Conservation (phyloP, 225 moss, liverwort and hornwort genomes). For the Asterella californica region DNA sequence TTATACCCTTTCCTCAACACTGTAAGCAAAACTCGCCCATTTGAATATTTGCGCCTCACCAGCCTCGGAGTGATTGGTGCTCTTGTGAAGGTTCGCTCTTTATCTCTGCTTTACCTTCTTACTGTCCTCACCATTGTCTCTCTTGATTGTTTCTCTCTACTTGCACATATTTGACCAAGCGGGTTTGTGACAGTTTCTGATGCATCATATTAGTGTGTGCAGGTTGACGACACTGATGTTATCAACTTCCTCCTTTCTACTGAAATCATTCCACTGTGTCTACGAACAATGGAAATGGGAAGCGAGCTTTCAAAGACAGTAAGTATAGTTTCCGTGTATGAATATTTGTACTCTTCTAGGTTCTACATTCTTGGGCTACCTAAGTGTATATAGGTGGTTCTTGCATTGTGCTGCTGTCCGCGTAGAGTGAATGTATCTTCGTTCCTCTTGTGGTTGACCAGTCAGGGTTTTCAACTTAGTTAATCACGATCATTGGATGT, state of each 20-base stretch:
- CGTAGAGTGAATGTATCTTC: too few relatives aligned
- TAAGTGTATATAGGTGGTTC: too few relatives aligned
- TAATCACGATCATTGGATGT: not conserved
- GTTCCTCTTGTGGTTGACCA: too few relatives aligned
- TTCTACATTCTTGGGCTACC: not conserved
- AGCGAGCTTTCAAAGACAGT: slow-evolving; percentile 98
- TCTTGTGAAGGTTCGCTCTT: slow-evolving; percentile 69
- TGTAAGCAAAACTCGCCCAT: slow-evolving; percentile 94
- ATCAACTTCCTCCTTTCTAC: slow-evolving; percentile 97
- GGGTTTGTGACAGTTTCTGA: not conserved
- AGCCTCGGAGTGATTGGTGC: slow-evolving; percentile 99
- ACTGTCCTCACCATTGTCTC: not conserved
- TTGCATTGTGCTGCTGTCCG: too few relatives aligned
- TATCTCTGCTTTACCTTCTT: not conserved
- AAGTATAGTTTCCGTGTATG: slow-evolving; percentile 37
- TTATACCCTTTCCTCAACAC: slow-evolving; percentile 98
- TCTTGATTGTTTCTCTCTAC: not conserved
- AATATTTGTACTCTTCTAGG: not conserved
- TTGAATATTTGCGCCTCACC: slow-evolving; percentile 95
- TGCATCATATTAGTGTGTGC: slow-evolving; percentile 18
- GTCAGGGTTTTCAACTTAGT: not conserved
- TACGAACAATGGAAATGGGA: slow-evolving; percentile 99
- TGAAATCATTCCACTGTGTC: slow-evolving; percentile 91
- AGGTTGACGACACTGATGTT: slow-evolving; percentile 99
- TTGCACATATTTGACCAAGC: not conserved